phyloP scores from a whole-genome alignment of 305 asterid genomes.

The Fraxinus velutina region DNA sequence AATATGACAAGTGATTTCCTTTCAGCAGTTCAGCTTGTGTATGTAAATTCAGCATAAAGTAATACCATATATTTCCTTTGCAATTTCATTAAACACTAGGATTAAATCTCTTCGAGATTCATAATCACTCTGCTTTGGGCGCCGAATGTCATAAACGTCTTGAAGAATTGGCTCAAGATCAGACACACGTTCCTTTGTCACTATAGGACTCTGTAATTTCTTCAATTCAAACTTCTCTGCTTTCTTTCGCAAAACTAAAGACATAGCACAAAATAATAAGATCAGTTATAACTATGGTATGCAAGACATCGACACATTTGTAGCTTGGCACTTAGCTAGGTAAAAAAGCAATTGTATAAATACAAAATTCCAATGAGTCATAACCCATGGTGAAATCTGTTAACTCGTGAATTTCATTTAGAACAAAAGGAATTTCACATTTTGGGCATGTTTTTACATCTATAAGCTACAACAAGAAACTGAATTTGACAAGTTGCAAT shows the following conservation, averaged over 20 bases:
- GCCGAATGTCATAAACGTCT: conserved; percentile 48
- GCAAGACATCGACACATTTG: conserved; percentile 2
- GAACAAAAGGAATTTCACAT: not conserved
- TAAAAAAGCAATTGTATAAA: conserved; percentile 4
- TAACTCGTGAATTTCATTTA: not conserved
- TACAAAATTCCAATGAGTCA: not conserved
- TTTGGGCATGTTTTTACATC: not conserved
- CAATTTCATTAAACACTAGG: conserved; percentile 69
- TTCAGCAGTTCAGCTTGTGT: not conserved
- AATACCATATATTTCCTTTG: conserved; percentile 77
- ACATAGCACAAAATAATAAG: conserved; percentile 25
- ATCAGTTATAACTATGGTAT: not conserved
- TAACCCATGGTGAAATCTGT: not conserved
- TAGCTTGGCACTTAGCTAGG: conserved; percentile 14
- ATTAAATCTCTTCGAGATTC: conserved; percentile 59
- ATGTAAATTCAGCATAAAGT: not conserved
- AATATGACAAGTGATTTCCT: conserved; percentile 9
- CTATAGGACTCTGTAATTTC: conserved; percentile 41
- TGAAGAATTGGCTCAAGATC: conserved; percentile 58
- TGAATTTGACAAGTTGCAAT: not conserved
- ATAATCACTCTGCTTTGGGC: conserved; percentile 65
- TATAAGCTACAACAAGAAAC: not conserved
- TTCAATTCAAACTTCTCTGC: conserved; percentile 61
- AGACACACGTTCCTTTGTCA: conserved; percentile 37
- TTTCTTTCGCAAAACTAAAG: conserved; percentile 62